phyloP scores from a whole-genome alignment of 2,329 filamentous ascomycete species.

The Calonectria montana region DNA sequence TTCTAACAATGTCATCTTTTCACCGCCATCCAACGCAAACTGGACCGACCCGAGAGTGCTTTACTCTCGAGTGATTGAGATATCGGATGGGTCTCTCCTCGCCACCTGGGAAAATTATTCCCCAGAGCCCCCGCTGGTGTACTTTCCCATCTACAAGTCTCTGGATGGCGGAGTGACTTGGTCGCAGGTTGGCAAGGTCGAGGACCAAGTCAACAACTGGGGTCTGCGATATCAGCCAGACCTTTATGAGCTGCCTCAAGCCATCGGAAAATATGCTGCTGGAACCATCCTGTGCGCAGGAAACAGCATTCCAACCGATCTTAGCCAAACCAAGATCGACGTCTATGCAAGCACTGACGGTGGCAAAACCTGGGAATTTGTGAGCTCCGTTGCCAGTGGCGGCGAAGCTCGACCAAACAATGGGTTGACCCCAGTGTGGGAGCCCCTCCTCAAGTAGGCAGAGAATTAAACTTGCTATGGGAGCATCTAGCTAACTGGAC shows the following conservation, averaged over 20 bases:
- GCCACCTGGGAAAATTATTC: conserved; percentile 69
- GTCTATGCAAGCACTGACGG: conserved; percentile 73
- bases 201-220: conserved; percentile 72
- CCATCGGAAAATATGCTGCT: conserved; percentile 66
- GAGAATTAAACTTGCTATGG: not conserved
- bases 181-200: conserved; percentile 71
- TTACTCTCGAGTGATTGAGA: conserved; percentile 57
- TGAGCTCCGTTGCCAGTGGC: conserved; percentile 73
- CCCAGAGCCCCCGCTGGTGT: conserved; percentile 64
- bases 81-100: conserved; percentile 59
- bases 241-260: conserved; percentile 71
- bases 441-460: conserved; percentile 70
- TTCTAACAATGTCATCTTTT: conserved; percentile 52
- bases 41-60: conserved; percentile 57
- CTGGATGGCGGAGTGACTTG: conserved; percentile 69
- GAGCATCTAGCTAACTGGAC: not conserved
- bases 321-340: conserved; percentile 74
- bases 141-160: conserved; percentile 66
- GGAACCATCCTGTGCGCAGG: conserved; percentile 74
- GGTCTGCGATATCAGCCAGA: conserved; percentile 77
- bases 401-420: conserved; percentile 72
- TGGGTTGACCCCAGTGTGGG: conserved; percentile 77
- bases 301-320: conserved; percentile 68
- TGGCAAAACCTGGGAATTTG: conserved; percentile 74
- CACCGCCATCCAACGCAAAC: conserved; percentile 50